Percentiles rank a stretch among this genome's conserved stretches.
Conservation (phyloP, 2,329 filamentous ascomycete genomes). For the Xylogone sp. region DNA sequence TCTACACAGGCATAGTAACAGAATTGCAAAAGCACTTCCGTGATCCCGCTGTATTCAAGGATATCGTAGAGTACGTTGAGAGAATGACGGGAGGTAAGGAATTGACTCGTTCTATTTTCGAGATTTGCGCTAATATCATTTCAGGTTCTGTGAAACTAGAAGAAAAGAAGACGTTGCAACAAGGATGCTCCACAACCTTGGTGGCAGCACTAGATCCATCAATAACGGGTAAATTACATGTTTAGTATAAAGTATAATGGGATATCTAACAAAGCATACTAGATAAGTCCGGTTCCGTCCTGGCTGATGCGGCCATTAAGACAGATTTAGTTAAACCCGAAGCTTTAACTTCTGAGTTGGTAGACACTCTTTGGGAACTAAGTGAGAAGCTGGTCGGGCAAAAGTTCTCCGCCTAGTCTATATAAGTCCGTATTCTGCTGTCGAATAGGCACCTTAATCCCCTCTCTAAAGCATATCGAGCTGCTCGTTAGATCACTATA, state of each 20-base stretch:
- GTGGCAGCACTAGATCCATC: constrained; percentile 35
- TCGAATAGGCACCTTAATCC: too few species aligned
- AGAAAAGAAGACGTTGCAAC: constrained; percentile 5
- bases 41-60: neutral
- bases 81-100: neutral
- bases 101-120: neutral
- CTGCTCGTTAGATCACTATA: too few species aligned
- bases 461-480: too few species aligned
- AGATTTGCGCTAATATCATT: neutral
- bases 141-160: neutral
- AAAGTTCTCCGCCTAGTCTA: neutral
- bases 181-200: constrained; percentile 26
- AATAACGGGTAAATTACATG: constrained; percentile 16
- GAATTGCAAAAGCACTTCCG: neutral
- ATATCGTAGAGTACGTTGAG: neutral
- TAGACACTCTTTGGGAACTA: constrained; percentile 5
- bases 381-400: constrained; percentile 7
- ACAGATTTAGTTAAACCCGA: neutral
- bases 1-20: neutral
- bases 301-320: neutral
- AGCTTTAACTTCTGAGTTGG: neutral
- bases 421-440: too few species aligned
- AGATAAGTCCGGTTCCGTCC: neutral
- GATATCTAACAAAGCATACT: neutral
- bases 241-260: too few species aligned